Percentiles rank a stretch among this genome's conserved stretches.
These are phyloP conservation scores for Polygonum aviculare DNA, from an alignment of 148 eudicot species.

Conservation along the genomic window DNA sequence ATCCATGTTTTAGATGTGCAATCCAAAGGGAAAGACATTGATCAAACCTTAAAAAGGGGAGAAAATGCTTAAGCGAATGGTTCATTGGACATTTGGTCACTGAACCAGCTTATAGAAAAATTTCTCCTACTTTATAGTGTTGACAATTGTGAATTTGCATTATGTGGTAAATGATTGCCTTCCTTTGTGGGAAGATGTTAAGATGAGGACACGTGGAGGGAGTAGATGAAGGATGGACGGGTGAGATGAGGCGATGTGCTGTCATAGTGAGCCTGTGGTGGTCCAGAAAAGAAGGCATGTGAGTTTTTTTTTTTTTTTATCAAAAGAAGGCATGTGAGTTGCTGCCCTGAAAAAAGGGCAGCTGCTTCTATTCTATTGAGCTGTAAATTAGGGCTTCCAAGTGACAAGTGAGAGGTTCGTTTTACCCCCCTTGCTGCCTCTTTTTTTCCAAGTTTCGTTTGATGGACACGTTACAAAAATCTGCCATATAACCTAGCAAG, in stretches of 20 bases:
- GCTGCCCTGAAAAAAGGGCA: neutral
- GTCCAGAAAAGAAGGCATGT: constrained; percentile 5
- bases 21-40: too few relatives aligned
- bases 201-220: constrained; percentile 1
- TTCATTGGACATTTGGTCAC: too few relatives aligned
- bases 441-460: neutral
- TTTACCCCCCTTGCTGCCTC: neutral
- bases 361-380: neutral
- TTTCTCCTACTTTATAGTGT: neutral
- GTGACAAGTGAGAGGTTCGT: neutral
- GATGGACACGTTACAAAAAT: too few relatives aligned
- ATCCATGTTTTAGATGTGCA: too few relatives aligned
- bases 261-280: neutral
- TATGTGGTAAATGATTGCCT: too few relatives aligned
- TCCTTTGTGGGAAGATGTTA: neutral
- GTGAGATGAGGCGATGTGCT: neutral
- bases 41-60: too few relatives aligned
- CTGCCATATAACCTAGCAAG: too few relatives aligned
- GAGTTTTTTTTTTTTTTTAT: too few relatives aligned
- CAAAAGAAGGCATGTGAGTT: constrained; percentile 4
- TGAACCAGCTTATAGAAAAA: too few relatives aligned
- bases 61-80: too few relatives aligned
- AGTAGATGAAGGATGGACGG: neutral
- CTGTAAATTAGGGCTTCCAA: neutral
- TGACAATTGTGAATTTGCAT: neutral